Base-by-base conservation (phyloP, 1,284 basidiomycete genomes). In the Wallemia hederae region DNA sequence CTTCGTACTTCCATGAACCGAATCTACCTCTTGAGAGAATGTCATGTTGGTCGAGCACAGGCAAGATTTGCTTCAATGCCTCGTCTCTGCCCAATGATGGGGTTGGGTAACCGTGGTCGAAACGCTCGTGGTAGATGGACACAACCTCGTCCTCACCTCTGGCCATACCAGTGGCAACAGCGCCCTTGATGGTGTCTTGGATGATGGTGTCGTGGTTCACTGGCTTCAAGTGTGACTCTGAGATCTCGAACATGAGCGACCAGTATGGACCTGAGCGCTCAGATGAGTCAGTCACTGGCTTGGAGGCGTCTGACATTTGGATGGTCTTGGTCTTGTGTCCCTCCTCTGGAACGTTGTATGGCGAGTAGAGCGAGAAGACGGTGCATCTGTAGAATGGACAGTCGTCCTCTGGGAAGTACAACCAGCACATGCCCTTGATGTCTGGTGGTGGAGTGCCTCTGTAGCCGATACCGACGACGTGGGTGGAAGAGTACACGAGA, bases 351-450 rank as follows among this genome's bases (percentile, higher is more conserved):
- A 71, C 71, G 68, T 76, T 75, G 70, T 72, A 69, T 31, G 73
- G 74, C 33, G 73, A 74, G 68, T 76, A 76, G 70, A 76, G 76
- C 63, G 73, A 74, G 66, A 76, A 76, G 66, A 76, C 74, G 62
- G 75, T 76, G 19, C 73, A 74, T 55, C 75, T 72, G 70, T 76
- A 76, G 70, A 75, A 76, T 34, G 75, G 75, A 55, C 72, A 72
- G 69, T 75, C 69, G 63, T 72, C 70, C 64, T 75, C 74, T 49
- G 73, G 73, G 68, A 70, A 73, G 69, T 71, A 72, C 61, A 72
- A 68, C 71, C 71, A 72, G 67, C 75, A 76, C 67, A 75, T 76
- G 68, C 75, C 74, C 28, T 74, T 74, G 60, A 76, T 76, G 26
- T 74, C 66, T n/a, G 71, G 69, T 5, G 75, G 75, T 25, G 73